phyloP scores from a whole-genome alignment of 306 rosid genomes.

The Cucumis hystrix region DNA sequence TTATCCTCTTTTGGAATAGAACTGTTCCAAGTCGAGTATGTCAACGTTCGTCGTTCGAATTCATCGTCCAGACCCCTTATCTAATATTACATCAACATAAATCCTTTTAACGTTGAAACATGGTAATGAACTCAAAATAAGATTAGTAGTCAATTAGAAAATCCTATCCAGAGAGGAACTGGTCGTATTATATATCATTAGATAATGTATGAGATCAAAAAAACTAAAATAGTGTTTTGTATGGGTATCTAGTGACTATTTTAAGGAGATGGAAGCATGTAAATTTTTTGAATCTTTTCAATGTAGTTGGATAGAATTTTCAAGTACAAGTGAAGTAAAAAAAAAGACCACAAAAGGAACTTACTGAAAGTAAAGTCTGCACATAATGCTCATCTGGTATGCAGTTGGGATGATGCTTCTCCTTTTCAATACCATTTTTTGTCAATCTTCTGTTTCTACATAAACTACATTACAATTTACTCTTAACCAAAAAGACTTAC shows the following conservation, averaged over 20 bases:
- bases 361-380: slow-evolving; percentile 77
- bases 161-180: background rate
- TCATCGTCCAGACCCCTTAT: slow-evolving; percentile 14
- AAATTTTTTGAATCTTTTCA: no score
- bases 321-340: background rate
- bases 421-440: slow-evolving; percentile 35
- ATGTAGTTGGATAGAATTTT: background rate
- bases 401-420: slow-evolving; percentile 85
- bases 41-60: slow-evolving; percentile 20
- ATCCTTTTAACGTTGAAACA: background rate
- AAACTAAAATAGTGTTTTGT: no score
- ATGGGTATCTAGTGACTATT: no score
- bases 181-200: background rate
- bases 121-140: background rate
- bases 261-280: no score
- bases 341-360: background rate
- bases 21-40: slow-evolving; percentile 19
- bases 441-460: background rate
- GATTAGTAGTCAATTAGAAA: background rate
- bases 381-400: slow-evolving; percentile 94
- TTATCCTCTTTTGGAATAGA: background rate
- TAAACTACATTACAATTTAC: no score
- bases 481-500: background rate
- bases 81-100: slow-evolving; percentile 2
- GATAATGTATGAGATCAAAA: no score